phyloP scores from a whole-genome alignment of 2,329 filamentous ascomycete species.

The Myriangium duriaei region DNA sequence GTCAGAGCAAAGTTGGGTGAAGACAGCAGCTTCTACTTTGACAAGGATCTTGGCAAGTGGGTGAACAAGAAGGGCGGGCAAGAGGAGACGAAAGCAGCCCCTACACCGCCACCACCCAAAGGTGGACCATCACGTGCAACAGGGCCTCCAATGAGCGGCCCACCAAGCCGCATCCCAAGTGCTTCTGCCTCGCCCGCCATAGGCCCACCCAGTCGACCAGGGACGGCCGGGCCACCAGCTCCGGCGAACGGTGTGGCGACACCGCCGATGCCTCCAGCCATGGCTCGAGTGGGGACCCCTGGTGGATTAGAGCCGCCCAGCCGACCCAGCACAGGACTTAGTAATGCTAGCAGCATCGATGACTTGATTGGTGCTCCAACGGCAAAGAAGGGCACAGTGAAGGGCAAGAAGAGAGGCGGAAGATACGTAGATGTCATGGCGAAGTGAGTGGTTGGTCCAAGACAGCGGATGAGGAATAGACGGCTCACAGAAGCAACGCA shows the following conservation, averaged over 20 bases:
- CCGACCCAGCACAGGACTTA: conserved; percentile 68
- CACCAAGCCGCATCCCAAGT: conserved; percentile 18
- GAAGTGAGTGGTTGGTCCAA: no score
- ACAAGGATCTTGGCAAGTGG: conserved; percentile 95
- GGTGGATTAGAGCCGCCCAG: conserved; percentile 40
- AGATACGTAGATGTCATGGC: conserved; percentile 96
- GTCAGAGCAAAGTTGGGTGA: conserved; percentile 91
- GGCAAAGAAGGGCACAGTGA: conserved; percentile 48
- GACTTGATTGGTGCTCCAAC: conserved; percentile 70
- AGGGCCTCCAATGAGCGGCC: conserved; percentile 13
- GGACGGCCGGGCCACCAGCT: conserved; percentile 15
- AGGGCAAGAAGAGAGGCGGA: conserved; percentile 68
- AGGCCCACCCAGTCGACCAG: conserved; percentile 20
- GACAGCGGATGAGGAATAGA: no score
- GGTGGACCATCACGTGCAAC: conserved; percentile 7
- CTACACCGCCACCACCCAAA: conserved; percentile 55
- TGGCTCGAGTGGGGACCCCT: conserved; percentile 18
- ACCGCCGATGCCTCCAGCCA: conserved; percentile 23
- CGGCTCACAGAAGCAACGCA: no score
- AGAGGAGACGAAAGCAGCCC: conserved; percentile 41
- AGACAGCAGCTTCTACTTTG: conserved; percentile 83
- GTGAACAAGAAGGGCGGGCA: conserved; percentile 83
- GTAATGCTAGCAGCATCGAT: conserved; percentile 87
- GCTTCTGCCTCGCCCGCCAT: conserved; percentile 13
- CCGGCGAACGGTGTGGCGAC: conserved; percentile 15